A percentile compares a stretch with the other conserved stretches of the same genome.
These are phyloP conservation scores for Colletotrichum magnum DNA, from an alignment of 2,329 filamentous ascomycete genomes.

Conservation along the genomic window DNA sequence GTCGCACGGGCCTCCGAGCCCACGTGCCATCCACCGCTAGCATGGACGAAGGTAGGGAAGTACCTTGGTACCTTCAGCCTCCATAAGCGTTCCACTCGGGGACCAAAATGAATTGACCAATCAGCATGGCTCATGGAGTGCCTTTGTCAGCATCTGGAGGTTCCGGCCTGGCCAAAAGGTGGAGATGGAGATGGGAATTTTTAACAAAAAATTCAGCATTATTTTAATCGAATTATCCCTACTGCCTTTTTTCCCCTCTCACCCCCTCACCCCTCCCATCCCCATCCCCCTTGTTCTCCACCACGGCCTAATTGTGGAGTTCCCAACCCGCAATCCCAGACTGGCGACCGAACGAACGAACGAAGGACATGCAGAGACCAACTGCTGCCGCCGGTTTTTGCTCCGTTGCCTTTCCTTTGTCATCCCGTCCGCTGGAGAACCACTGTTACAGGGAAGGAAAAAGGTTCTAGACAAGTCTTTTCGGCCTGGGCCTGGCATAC, in stretches of 20 bases:
- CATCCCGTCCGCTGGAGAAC: not conserved
- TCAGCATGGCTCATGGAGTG: not conserved
- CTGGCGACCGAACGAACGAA: not conserved
- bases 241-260: no score
- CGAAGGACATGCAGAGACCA: not conserved
- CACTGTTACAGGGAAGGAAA: not conserved
- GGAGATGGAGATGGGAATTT: no score
- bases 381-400: conserved; percentile 3
- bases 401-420: conserved; percentile 3
- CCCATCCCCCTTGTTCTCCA: not conserved
- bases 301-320: conserved; percentile 29
- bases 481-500: not conserved
- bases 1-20: not conserved
- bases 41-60: not conserved
- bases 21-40: not conserved
- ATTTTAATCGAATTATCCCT: no score
- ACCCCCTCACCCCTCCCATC: not conserved
- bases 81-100: no score
- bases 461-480: conserved; percentile 16
- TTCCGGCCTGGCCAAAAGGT: no score
- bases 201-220: no score
- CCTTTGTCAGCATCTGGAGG: no score
- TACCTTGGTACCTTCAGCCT: not conserved
- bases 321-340: conserved; percentile 6
- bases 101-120: not conserved